A percentile compares a stretch with the other conserved stretches of the same genome.
phyloP scores from a whole-genome alignment of 2,329 filamentous ascomycete genomes.

The Fusarium praegraminearum region DNA sequence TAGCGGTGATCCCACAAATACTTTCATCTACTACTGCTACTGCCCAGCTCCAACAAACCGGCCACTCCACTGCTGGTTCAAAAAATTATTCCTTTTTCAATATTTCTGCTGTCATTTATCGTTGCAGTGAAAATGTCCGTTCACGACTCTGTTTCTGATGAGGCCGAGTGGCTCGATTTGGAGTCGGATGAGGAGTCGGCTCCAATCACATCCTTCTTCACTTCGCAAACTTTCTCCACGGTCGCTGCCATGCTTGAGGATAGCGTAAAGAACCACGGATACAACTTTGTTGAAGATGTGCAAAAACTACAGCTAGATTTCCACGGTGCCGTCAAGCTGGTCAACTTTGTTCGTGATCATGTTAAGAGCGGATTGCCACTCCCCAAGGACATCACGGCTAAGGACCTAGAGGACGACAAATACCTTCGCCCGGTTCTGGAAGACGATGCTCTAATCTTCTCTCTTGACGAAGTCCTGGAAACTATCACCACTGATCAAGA shows the following conservation, averaged over 20 bases:
- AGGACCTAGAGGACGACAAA: slow-evolving; percentile 79
- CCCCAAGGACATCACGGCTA: slow-evolving; percentile 69
- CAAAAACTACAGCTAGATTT: slow-evolving; percentile 75
- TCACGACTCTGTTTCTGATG: slow-evolving; percentile 53
- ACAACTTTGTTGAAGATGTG: slow-evolving; percentile 74
- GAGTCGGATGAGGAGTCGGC: slow-evolving; percentile 74
- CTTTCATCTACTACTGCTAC: slow-evolving; percentile 22
- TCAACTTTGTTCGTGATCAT: slow-evolving; percentile 73
- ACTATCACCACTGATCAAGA: slow-evolving; percentile 55
- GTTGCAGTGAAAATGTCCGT: slow-evolving; percentile 45
- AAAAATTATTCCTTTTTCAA: slow-evolving; percentile 53
- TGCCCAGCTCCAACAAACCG: slow-evolving; percentile 14
- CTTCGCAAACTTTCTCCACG: slow-evolving; percentile 73
- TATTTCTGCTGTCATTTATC: slow-evolving; percentile 52
- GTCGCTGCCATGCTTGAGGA: slow-evolving; percentile 74
- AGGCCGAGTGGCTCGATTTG: slow-evolving; percentile 64
- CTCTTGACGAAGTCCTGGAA: slow-evolving; percentile 78
- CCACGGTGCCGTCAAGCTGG: slow-evolving; percentile 77
- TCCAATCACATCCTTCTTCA: slow-evolving; percentile 75
- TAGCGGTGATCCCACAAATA: slow-evolving; percentile 50
- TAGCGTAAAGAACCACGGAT: slow-evolving; percentile 73
- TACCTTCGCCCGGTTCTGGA: slow-evolving; percentile 87
- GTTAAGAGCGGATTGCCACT: slow-evolving; percentile 60
- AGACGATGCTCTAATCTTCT: slow-evolving; percentile 90
- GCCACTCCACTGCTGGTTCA: slow-evolving; percentile 9